Base-by-base conservation (phyloP, 106 monocot species). In the Allium fistulosum region DNA sequence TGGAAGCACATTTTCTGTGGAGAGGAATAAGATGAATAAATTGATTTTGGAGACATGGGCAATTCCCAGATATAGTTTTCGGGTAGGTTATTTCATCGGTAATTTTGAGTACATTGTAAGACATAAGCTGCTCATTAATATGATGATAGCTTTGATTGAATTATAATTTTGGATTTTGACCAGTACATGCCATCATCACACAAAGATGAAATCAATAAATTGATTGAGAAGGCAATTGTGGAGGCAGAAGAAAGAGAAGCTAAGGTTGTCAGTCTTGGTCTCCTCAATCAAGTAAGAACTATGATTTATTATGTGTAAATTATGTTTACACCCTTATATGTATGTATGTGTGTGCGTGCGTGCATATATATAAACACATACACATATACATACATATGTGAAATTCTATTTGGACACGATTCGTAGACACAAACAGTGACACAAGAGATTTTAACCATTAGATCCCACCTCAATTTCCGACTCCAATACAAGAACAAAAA, bases 181-280 rank as follows among this genome's bases (percentile, higher is more conserved):
- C 84, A 91, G 91, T 91, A 87, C 61, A 75, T 51, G 49, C 55
- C 69, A 27, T 17, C 37, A 13, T 57, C 52, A 11, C 72, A 80
- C 9, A 78, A 66, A 57, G 69, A 72, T 2, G 65, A 49, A 28
- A 84, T 87, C 26, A 85, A 80, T 62, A 47, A 45, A 5, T 16
- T 84, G 62, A 80, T 92, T 27, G 84, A 84, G 75, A 74, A 78
- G 57, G 74, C 87, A 11, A 74, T 87, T 22, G 46, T 74, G 7
- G 77, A 92, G 57, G 87, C 87, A 58, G 91, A 92, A 15, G 66
- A 63, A 53, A 78, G 12, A 52, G 91, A 84, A 4, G 78, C 75
- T 4, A 87, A 82, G 75, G 87, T 87, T 8, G 10, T 84, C 3
- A 87, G 70, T 71, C 60, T 92, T 10, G 91, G 91, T 14, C 87